phyloP scores from a whole-genome alignment of 768 basidiomycete species.

The Agaricus sinodeliciosus region DNA sequence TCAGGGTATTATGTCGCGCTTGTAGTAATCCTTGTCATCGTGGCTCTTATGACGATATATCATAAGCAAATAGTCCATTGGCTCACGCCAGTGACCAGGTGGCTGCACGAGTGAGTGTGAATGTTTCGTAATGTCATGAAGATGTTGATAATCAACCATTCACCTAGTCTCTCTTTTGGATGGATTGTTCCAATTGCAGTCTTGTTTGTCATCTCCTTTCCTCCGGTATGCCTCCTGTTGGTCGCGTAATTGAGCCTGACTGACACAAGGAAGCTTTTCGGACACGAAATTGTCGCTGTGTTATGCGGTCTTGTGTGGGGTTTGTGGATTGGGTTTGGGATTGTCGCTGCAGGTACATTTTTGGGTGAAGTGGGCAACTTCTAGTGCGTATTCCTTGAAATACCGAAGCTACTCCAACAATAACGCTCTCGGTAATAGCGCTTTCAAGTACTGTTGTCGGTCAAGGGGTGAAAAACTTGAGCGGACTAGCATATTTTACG shows the following conservation, averaged over 20 bases:
- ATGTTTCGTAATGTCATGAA: not conserved
- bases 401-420: not conserved
- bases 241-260: not conserved
- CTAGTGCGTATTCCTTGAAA: constrained; percentile 46
- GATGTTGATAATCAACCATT: not conserved
- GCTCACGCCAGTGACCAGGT: constrained; percentile 59
- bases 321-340: constrained; percentile 79
- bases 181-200: constrained; percentile 78
- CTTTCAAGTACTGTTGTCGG: constrained; percentile 77
- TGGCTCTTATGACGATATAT: constrained; percentile 50
- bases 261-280: constrained; percentile 54
- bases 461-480: constrained; percentile 73
- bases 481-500: constrained; percentile 48
- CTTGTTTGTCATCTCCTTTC: constrained; percentile 81
- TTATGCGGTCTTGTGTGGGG: constrained; percentile 91
- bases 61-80: constrained; percentile 67
- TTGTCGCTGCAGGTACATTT: constrained; percentile 79
- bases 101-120: constrained; percentile 51
- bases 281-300: constrained; percentile 87
- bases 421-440: constrained; percentile 31
- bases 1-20: constrained; percentile 48
- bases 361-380: constrained; percentile 86
- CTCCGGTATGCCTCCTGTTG: constrained; percentile 45
- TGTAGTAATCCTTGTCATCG: constrained; percentile 39
- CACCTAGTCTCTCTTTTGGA: constrained; percentile 43